Base-by-base conservation (phyloP, 2,329 filamentous ascomycete species). In the Tolypocladium tropicale region DNA sequence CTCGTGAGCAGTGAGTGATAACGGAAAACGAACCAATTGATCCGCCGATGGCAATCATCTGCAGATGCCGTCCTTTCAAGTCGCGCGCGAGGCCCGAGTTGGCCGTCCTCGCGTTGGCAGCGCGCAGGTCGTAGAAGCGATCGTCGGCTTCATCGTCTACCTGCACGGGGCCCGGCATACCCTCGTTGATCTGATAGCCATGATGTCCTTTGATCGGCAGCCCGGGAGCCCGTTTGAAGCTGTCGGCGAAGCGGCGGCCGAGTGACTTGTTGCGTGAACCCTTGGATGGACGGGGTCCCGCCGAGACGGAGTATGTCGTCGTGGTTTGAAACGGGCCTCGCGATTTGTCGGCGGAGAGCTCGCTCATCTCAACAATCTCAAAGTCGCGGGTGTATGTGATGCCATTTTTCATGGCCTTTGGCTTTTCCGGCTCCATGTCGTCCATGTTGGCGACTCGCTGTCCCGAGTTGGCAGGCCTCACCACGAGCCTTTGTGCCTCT, bases 41-140 rank as follows among this genome's bases (percentile, higher is more conserved):
- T 48, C 92, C 92, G 64, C 91, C 91, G 63, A 96, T 95, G 14
- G 93, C 93, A 77, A 96, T 96, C 93, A 96, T 96, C 75, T 96
- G 92, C 68, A 96, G 69, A 75, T 97, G 93, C 52, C 91, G 80
- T 21, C 85, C 84, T 72, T 94, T 94, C 62, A 95, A 73, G 69
- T 84, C 86, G 65, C 91, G 80, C 52, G 88, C 83, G 53, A 97
- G 78, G 10, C 86, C 84, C 50, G 89, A 86, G 61, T 85, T 80
- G 4, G 89, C 88, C 1, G 90, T 92, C 67, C 90, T 86, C 61
- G 89, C 74, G 66, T 89, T 80, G 52, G 81, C 83, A 62, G 73
- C 71, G 34, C 75, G 76, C 53, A 84, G 60, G 63, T 84, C 80
- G 62, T 78, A 84, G 65, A 80, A 80, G 56, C 80, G 77, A 2